phyloP scores from a whole-genome alignment of 345 rosid species.

The Hypericum androsaemum region DNA sequence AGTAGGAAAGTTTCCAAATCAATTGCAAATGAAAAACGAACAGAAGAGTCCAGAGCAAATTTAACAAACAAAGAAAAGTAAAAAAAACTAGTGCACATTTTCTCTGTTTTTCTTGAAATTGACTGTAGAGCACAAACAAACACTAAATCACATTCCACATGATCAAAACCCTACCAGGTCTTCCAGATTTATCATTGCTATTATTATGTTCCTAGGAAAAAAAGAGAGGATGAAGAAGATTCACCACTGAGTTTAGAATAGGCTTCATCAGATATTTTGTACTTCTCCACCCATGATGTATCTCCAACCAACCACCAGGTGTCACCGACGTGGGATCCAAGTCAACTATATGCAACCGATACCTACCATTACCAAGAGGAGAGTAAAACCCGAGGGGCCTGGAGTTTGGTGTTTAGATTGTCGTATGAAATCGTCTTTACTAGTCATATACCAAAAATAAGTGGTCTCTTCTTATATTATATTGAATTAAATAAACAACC shows the following conservation, averaged over 20 bases:
- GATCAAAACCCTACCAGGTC: not conserved
- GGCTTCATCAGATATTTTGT: conserved; percentile 74
- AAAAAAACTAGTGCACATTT: too few relatives aligned
- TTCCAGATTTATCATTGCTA: too few relatives aligned
- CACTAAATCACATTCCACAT: not conserved
- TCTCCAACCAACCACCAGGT: conserved; percentile 93
- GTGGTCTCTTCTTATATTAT: too few relatives aligned
- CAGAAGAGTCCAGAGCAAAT: too few relatives aligned
- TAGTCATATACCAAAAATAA: too few relatives aligned
- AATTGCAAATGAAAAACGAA: too few relatives aligned
- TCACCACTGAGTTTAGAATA: conserved; percentile 62
- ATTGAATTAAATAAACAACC: too few relatives aligned
- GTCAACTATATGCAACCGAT: conserved; percentile 65
- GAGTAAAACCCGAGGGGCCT: conserved; percentile 70
- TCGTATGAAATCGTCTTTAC: too few relatives aligned
- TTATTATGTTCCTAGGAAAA: not conserved
- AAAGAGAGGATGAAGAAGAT: not conserved
- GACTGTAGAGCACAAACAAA: conserved; percentile 28
- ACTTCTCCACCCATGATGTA: conserved; percentile 79
- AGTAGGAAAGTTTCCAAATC: too few relatives aligned
- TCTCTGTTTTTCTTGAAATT: conserved; percentile 80
- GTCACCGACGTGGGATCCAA: conserved; percentile 87
- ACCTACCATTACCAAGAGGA: conserved; percentile 56
- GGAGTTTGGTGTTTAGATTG: conserved; percentile 46
- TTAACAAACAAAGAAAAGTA: too few relatives aligned